Conservation (phyloP, 805 yeast genomes). For the Lachancea mirantina region DNA sequence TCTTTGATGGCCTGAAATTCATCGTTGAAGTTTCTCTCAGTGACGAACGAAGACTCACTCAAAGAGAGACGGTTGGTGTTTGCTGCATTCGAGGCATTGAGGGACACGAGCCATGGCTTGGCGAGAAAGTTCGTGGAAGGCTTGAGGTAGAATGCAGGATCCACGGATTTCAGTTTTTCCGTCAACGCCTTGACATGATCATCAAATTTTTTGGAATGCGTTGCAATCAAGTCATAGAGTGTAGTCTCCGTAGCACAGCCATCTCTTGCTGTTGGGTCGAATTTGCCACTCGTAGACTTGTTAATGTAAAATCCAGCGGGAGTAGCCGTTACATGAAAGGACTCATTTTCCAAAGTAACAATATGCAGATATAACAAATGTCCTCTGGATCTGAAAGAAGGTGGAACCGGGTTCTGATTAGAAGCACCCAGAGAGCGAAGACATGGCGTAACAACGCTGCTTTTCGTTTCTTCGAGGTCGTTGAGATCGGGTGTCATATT, state of each 20-base stretch:
- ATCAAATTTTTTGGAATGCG: constrained; percentile 58
- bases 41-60: constrained; percentile 15
- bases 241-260: constrained; percentile 31
- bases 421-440: constrained; percentile 62
- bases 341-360: constrained; percentile 76
- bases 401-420: constrained; percentile 81
- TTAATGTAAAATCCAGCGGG: constrained; percentile 75
- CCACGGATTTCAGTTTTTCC: constrained; percentile 35
- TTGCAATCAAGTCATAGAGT: constrained; percentile 51
- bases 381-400: constrained; percentile 56
- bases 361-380: constrained; percentile 71
- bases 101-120: constrained; percentile 64
- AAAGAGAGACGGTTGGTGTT: constrained; percentile 59
- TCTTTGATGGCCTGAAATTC: constrained; percentile 82
- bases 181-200: constrained; percentile 48
- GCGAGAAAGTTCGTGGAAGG: constrained; percentile 57
- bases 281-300: constrained; percentile 55
- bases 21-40: constrained; percentile 80
- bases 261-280: constrained; percentile 54
- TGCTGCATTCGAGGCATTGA: constrained; percentile 33
- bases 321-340: constrained; percentile 69
- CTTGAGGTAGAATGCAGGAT: constrained; percentile 50
- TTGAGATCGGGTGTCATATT: constrained; percentile 13
- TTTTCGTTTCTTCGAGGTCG: constrained; percentile 16
- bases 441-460: constrained; percentile 29